Conservation (phyloP, 345 rosid genomes). For the Gossypium ekmanianum region DNA sequence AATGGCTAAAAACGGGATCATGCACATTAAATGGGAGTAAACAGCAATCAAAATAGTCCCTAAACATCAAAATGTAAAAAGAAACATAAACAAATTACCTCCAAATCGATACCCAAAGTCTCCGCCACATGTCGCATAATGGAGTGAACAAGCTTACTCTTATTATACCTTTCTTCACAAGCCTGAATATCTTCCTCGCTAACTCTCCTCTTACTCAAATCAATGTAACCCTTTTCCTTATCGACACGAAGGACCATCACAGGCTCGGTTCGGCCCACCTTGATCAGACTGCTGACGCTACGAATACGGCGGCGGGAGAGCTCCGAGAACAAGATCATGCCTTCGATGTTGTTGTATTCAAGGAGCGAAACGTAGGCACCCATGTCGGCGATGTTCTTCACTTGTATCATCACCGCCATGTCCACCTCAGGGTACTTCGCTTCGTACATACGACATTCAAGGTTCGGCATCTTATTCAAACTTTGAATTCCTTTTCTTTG, state of each 20-base stretch:
- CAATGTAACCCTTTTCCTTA: constrained; percentile 94
- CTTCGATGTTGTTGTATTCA: constrained; percentile 96
- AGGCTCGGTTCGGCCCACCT: constrained; percentile 95
- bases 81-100: constrained; percentile 40
- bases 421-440: constrained; percentile 89
- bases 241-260: constrained; percentile 98
- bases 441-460: constrained; percentile 98
- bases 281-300: constrained; percentile 87
- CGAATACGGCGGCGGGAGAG: constrained; percentile 98
- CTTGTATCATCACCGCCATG: constrained; percentile 99
- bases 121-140: constrained; percentile 98
- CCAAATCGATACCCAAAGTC: constrained; percentile 78
- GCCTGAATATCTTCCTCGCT: constrained; percentile 90
- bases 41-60: background rate
- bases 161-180: constrained; percentile 95
- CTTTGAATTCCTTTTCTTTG: constrained; percentile 6
- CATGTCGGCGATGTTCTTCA: constrained; percentile 94
- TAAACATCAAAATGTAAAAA: background rate
- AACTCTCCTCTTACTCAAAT: constrained; percentile 90
- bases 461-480: constrained; percentile 66
- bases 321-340: constrained; percentile 97
- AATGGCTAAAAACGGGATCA: no score
- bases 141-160: constrained; percentile 98
- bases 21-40: no score
- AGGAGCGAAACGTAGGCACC: constrained; percentile 92